Evolutionary conservation across 306 rosid species (phyloP), one percentile per base, ranked within the genome.

Genomic region (Ziziphus jujuba): DNA sequence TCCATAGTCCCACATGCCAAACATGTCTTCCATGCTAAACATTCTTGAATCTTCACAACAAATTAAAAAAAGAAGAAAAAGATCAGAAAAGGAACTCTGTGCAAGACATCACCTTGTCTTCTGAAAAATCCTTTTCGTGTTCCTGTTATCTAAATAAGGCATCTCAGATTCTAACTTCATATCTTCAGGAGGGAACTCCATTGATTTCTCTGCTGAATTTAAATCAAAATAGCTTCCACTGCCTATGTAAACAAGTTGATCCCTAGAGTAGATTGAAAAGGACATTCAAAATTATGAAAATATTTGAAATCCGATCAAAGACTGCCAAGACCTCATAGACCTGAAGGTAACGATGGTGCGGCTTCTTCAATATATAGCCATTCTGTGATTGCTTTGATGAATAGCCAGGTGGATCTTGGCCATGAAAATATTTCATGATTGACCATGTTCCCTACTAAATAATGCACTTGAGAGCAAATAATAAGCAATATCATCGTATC

Each of bases 361-460:
- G 79, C 78, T 82, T 87, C 92, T 51, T 77, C 81, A 51, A 71
- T 47, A n/a, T n/a, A 47, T 50, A 52, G 66, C 43, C 71, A 78
- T 77, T 81, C 66, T 61, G 69, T 10, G 77, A 50, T 54, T 78
- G 85, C 70, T 78, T 83, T 38, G 75, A 70, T 31, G 84, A 77
- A 20, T 83, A 62, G 76, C 72, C 14, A 48, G 81, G 72, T 22
- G 72, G 70, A 71, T 57, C n/a, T 58, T 62, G 73, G 75, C 89
- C 87, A 59, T 82, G 77, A 50, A 93, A 88, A 85, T 90, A 93
- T 75, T 90, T 87, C 73, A 47, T 82, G 78, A 93, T 93, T 44
- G 97, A 83, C 76, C 79, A 80, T 28, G 89, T 90, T 66, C 97
- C 97, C 98, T 93, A 72, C 66, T 40, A 59, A 9, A n/a, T n/a